These are phyloP conservation scores for Russula compacta DNA, from an alignment of 768 basidiomycete species.

Conservation along the genomic window DNA sequence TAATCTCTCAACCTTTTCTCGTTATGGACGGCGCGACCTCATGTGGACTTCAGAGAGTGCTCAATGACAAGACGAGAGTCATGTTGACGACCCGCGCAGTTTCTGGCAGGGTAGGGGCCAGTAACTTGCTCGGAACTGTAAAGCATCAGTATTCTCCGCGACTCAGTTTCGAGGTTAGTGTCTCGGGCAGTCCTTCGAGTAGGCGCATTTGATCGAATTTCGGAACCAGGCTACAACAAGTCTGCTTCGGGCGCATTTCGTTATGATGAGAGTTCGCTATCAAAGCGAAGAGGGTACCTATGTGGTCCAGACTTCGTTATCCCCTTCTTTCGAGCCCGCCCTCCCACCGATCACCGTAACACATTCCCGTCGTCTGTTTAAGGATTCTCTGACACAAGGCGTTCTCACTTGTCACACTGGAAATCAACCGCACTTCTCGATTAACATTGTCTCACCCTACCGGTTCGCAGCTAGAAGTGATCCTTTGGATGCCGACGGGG, in stretches of 20 bases:
- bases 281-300: conserved; percentile 8
- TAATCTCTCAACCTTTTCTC: not conserved
- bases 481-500: conserved; percentile 4
- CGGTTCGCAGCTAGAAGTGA: conserved; percentile 6
- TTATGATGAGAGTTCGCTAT: conserved; percentile 12
- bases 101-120: conserved; percentile 2
- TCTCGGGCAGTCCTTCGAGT: not conserved
- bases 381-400: conserved; percentile 19
- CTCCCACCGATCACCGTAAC: conserved; percentile 18
- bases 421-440: conserved; percentile 11
- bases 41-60: conserved; percentile 33
- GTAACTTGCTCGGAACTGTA: conserved; percentile 52
- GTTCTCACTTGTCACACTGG: conserved; percentile 13
- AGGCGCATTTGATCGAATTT: not conserved
- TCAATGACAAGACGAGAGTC: conserved; percentile 39
- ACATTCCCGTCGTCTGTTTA: conserved; percentile 19
- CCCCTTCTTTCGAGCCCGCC: conserved; percentile 7
- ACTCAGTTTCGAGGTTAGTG: conserved; percentile 32
- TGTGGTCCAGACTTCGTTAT: conserved; percentile 12
- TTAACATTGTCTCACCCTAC: conserved; percentile 12
- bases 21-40: not conserved
- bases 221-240: conserved; percentile 20
- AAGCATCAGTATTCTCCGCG: conserved; percentile 71
- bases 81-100: conserved; percentile 32
- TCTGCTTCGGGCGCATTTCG: conserved; percentile 16